These are phyloP conservation scores for Erigeron philadelphicus DNA, from an alignment of 140 eudicot genomes.

Conservation along the genomic window DNA sequence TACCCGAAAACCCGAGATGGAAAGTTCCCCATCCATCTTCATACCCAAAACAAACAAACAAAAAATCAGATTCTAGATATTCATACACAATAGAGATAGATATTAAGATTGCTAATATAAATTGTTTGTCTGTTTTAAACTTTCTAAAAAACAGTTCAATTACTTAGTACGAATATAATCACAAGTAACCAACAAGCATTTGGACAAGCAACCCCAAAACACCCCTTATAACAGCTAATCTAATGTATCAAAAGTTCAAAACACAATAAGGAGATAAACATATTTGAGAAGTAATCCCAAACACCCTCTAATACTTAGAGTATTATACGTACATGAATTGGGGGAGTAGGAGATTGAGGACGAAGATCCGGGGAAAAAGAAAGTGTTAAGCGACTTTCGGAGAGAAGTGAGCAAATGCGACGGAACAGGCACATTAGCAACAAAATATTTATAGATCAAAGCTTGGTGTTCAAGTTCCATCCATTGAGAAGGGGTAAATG, in stretches of 20 bases:
- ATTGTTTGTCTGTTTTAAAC: too few species aligned
- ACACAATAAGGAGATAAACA: background rate
- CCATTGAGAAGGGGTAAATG: constrained; percentile 90
- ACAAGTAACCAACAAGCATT: too few species aligned
- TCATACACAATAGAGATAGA: too few species aligned
- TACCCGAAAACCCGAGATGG: too few species aligned
- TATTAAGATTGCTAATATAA: too few species aligned
- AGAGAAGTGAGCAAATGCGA: constrained; percentile 67
- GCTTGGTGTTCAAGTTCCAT: constrained; percentile 93
- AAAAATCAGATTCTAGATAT: too few species aligned
- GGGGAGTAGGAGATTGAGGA: constrained; percentile 54
- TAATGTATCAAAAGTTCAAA: background rate
- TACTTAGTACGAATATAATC: too few species aligned
- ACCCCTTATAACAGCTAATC: too few species aligned
- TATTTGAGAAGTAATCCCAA: background rate
- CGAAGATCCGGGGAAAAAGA: constrained; percentile 47
- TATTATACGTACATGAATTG: constrained; percentile 52
- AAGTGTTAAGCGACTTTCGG: constrained; percentile 54
- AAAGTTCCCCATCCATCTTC: too few species aligned
- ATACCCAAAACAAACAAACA: too few species aligned
- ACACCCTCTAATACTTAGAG: background rate
- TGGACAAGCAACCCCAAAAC: too few species aligned
- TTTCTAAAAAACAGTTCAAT: too few species aligned
- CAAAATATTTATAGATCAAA: constrained; percentile 69
- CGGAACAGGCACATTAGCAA: constrained; percentile 87